Evolutionary conservation across 2,329 filamentous ascomycete genomes (phyloP).

Genomic region (Monilinia fructigena): DNA sequence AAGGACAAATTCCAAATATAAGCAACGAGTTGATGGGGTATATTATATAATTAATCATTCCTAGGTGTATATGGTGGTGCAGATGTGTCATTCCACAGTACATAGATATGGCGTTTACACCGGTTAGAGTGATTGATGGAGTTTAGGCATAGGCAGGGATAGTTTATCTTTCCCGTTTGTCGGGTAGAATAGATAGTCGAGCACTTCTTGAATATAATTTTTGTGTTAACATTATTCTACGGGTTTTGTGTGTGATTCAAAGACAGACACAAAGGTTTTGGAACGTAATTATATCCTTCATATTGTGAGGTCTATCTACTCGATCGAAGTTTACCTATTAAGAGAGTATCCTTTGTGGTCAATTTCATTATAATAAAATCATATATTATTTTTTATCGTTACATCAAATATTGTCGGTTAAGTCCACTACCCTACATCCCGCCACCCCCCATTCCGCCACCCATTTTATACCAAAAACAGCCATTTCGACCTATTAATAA

Average conservation of each 20-base stretch:
- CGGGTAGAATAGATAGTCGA: not conserved
- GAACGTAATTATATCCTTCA: not conserved
- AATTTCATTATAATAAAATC: too few relatives aligned
- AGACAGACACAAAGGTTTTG: not conserved
- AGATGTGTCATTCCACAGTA: not conserved
- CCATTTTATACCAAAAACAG: too few relatives aligned
- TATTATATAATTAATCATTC: not conserved
- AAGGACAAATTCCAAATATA: too few relatives aligned
- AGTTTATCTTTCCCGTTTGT: not conserved
- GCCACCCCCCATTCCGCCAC: too few relatives aligned
- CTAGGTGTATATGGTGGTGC: not conserved
- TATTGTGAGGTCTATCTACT: not conserved
- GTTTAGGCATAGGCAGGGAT: too few relatives aligned
- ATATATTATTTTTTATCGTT: too few relatives aligned
- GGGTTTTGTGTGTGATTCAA: not conserved
- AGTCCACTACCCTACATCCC: too few relatives aligned
- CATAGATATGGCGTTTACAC: slow-evolving; percentile 13
- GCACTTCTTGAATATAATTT: not conserved
- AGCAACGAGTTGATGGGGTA: not conserved
- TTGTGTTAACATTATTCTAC: not conserved
- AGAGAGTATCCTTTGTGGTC: too few relatives aligned
- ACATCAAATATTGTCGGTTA: too few relatives aligned
- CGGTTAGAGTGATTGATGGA: not conserved
- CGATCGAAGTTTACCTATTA: too few relatives aligned
- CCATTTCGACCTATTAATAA: too few relatives aligned